A percentile compares a stretch with the other conserved stretches of the same genome.
Conservation (phyloP, 331 rosid genomes). For the Rhamnella rubrinervis region DNA sequence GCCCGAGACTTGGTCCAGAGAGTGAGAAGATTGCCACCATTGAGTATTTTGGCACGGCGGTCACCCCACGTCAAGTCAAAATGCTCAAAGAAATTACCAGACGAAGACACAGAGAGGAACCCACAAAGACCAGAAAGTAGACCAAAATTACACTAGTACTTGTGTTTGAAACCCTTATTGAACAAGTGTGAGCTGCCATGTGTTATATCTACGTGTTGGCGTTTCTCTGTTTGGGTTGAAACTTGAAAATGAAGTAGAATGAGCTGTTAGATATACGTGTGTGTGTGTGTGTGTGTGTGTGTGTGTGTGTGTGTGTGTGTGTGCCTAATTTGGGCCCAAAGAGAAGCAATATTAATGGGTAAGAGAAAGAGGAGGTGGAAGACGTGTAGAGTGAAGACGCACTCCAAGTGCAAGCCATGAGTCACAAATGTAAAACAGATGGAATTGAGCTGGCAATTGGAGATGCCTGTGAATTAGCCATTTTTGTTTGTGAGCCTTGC, state of each 20-base stretch:
- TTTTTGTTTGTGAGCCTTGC: not conserved
- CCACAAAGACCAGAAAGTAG: not conserved
- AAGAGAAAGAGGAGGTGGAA: not conserved
- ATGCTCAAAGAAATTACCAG: slow-evolving; percentile 19
- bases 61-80: slow-evolving; percentile 34
- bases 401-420: not conserved
- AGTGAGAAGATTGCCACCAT: slow-evolving; percentile 30
- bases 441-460: slow-evolving; percentile 23
- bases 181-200: too few species aligned
- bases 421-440: not conserved
- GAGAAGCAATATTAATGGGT: not conserved
- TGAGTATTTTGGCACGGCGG: slow-evolving; percentile 24
- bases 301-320: too few species aligned
- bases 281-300: too few species aligned
- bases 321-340: too few species aligned
- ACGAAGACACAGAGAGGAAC: slow-evolving; percentile 9
- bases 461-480: not conserved
- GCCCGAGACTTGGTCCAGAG: slow-evolving; percentile 30
- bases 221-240: too few species aligned
- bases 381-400: slow-evolving; percentile 4
- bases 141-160: not conserved
- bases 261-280: not conserved
- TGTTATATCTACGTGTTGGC: too few species aligned
- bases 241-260: not conserved
- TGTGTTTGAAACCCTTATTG: too few species aligned